phyloP scores from a whole-genome alignment of 2,329 filamentous ascomycete species.

The Penicillium sp. region DNA sequence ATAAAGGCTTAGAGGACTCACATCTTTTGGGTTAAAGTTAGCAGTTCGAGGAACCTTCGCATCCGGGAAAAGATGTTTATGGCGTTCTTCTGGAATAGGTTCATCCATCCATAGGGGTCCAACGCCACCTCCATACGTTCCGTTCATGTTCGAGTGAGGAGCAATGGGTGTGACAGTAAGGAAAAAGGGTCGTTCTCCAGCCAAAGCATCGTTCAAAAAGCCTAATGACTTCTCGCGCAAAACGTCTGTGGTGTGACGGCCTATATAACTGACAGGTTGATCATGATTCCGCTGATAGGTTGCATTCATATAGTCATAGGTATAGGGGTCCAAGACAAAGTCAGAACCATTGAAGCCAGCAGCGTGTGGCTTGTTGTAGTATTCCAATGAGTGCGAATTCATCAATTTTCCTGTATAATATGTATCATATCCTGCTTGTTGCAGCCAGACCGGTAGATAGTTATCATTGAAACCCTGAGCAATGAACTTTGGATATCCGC shows the following conservation, averaged over 20 bases:
- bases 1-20: slow-evolving; percentile 31
- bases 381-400: slow-evolving; percentile 62
- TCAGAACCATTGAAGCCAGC: slow-evolving; percentile 61
- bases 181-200: slow-evolving; percentile 62
- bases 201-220: slow-evolving; percentile 61
- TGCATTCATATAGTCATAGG: slow-evolving; percentile 66
- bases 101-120: slow-evolving; percentile 3
- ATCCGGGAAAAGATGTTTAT: slow-evolving; percentile 61
- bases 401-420: slow-evolving; percentile 71
- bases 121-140: neutral
- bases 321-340: slow-evolving; percentile 65
- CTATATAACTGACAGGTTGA: slow-evolving; percentile 54
- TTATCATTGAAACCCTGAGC: slow-evolving; percentile 64
- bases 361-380: slow-evolving; percentile 60
- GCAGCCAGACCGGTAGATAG: slow-evolving; percentile 69
- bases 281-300: slow-evolving; percentile 62
- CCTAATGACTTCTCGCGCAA: slow-evolving; percentile 58
- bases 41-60: slow-evolving; percentile 60
- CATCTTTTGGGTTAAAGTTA: slow-evolving; percentile 65
- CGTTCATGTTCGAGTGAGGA: slow-evolving; percentile 58
- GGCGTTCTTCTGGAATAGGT: slow-evolving; percentile 39
- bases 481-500: slow-evolving; percentile 65
- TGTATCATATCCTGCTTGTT: slow-evolving; percentile 66
- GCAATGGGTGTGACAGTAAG: slow-evolving; percentile 64
- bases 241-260: slow-evolving; percentile 59